Conservation (phyloP, 2,329 filamentous ascomycete genomes). For the Allantophomopsis cytisporea region DNA sequence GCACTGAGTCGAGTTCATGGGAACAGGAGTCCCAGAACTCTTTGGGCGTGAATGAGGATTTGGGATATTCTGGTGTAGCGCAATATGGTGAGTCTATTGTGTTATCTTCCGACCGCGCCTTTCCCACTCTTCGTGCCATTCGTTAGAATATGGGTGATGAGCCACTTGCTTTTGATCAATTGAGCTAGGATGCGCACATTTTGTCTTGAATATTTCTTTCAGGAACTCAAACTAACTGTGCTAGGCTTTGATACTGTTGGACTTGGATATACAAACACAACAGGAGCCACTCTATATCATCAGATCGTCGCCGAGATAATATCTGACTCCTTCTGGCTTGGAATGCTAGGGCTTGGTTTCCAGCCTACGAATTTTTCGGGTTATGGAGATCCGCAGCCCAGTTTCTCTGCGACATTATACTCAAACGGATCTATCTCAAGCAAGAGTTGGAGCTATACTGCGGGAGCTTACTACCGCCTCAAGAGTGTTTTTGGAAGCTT, state of each 20-base stretch:
- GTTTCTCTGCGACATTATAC: slow-evolving; percentile 19
- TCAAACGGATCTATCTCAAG: slow-evolving; percentile 19
- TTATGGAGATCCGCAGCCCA: slow-evolving; percentile 18
- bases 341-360: slow-evolving; percentile 22
- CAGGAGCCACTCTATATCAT: slow-evolving; percentile 8
- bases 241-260: slow-evolving; percentile 12
- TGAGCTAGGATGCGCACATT: no score
- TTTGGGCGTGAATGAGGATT: slow-evolving; percentile 22
- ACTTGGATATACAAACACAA: slow-evolving; percentile 7
- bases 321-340: slow-evolving; percentile 11
- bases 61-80: slow-evolving; percentile 16
- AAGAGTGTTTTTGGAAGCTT: slow-evolving; percentile 20
- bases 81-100: neutral
- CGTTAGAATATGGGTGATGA: neutral
- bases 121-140: no score
- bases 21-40: slow-evolving; percentile 15
- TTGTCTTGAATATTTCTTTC: no score
- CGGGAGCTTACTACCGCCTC: slow-evolving; percentile 20
- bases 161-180: neutral
- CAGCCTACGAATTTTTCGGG: slow-evolving; percentile 21
- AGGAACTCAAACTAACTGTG: no score
- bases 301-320: slow-evolving; percentile 10
- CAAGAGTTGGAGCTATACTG: slow-evolving; percentile 24
- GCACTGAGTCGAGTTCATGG: slow-evolving; percentile 19
- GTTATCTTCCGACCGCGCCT: neutral